A percentile compares a stretch with the other conserved stretches of the same genome.
Conservation (phyloP, 257 asterid species). For the Plectranthus barbatus region DNA sequence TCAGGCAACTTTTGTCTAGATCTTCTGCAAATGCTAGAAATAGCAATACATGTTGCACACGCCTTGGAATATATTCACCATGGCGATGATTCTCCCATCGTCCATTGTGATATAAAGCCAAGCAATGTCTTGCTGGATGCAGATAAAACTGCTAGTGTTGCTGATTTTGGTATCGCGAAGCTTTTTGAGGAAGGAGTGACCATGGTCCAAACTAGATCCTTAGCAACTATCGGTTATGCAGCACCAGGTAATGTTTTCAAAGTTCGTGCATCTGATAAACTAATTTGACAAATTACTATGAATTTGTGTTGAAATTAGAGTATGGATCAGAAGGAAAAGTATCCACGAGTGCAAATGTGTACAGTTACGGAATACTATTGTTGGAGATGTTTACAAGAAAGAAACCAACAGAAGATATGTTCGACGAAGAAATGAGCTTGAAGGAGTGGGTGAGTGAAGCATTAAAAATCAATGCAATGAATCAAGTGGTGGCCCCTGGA, state of each 20-base stretch:
- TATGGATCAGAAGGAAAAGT: constrained; percentile 5
- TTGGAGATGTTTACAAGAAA: constrained; percentile 2
- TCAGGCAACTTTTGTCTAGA: no score
- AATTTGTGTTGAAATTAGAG: neutral
- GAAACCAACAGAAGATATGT: constrained; percentile 3
- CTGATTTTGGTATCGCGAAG: neutral
- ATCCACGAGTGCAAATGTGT: neutral
- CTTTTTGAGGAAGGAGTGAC: neutral
- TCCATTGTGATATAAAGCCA: no score
- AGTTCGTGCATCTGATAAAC: no score
- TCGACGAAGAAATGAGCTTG: neutral
- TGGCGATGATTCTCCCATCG: no score
- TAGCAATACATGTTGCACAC: no score
- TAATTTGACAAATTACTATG: no score
- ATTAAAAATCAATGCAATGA: neutral
- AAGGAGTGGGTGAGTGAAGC: constrained; percentile 1
- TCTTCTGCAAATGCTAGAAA: no score
- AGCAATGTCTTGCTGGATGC: neutral
- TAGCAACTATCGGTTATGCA: neutral
- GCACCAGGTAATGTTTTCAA: neutral
- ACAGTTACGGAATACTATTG: constrained; percentile 2
- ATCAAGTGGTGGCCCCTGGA: no score
- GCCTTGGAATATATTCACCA: neutral
- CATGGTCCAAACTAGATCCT: neutral
- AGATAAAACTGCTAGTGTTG: neutral